Evolutionary conservation across 352 stramenopile genomes (phyloP).

Genomic region (Nothophytophthora sp.): DNA sequence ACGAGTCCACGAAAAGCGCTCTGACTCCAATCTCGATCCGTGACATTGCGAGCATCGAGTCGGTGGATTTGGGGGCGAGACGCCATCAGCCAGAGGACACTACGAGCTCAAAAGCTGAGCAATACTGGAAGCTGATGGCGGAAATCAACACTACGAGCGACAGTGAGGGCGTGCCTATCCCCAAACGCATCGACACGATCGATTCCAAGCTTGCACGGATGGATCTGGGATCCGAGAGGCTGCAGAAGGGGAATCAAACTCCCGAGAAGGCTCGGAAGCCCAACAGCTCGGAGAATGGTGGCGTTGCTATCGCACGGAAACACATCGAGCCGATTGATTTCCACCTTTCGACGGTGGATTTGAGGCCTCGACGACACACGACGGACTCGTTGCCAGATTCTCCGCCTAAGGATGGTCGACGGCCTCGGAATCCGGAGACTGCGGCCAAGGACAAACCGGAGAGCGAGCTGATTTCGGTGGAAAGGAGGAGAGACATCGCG

Average conservation of each 20-base stretch:
- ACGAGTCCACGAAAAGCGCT: constrained; percentile 8
- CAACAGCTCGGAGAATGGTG: neutral
- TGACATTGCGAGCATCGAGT: constrained; percentile 17
- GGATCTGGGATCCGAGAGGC: too few species aligned
- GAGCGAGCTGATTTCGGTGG: constrained; percentile 4
- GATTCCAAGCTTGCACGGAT: too few species aligned
- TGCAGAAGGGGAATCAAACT: too few species aligned
- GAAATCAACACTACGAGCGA: too few species aligned
- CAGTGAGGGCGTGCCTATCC: too few species aligned
- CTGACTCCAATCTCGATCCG: constrained; percentile 18
- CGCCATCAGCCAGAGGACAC: too few species aligned
- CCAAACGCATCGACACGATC: too few species aligned
- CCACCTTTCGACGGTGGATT: constrained; percentile 17
- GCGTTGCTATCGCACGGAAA: constrained; percentile 3
- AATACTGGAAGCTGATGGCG: too few species aligned
- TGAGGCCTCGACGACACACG: constrained; percentile 18
- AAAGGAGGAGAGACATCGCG: constrained; percentile 9
- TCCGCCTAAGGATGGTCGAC: too few species aligned
- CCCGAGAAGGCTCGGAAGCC: neutral
- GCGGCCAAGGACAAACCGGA: neutral
- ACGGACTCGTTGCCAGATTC: constrained; percentile 1
- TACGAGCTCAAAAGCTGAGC: too few species aligned
- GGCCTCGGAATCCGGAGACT: neutral
- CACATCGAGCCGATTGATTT: constrained; percentile 9
- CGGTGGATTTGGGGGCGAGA: too few species aligned